Evolutionary conservation across 306 rosid genomes (phyloP).

Genomic region (Prunus dulcis): DNA sequence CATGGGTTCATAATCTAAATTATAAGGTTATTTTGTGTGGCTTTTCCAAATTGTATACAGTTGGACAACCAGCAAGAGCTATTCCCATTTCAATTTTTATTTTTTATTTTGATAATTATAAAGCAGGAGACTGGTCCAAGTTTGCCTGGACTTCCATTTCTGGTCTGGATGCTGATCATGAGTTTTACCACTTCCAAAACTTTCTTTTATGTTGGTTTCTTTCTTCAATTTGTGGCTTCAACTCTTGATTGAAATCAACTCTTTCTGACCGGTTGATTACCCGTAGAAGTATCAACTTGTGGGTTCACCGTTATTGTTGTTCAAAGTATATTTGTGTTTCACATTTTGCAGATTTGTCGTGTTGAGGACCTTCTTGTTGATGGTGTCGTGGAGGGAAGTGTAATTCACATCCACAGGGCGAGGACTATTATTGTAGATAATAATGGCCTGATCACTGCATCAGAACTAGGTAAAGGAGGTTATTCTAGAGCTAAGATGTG

Average conservation of each 20-base stretch:
- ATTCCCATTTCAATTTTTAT: not conserved
- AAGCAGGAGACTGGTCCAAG: not conserved
- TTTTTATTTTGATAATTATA: not conserved
- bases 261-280: not conserved
- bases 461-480: conserved; percentile 61
- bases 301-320: not conserved
- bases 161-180: not conserved
- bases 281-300: not conserved
- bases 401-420: conserved; percentile 97
- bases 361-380: conserved; percentile 94
- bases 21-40: not conserved
- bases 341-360: conserved; percentile 76
- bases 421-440: conserved; percentile 76
- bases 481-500: not conserved
- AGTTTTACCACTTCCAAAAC: not conserved
- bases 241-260: not conserved
- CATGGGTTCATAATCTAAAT: not conserved
- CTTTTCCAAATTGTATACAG: not conserved
- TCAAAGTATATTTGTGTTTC: conserved; percentile 23
- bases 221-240: not conserved
- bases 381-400: conserved; percentile 85
- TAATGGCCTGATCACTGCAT: conserved; percentile 69
- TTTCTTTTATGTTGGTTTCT: not conserved
- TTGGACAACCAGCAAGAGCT: not conserved
- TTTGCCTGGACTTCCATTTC: not conserved